phyloP scores from a whole-genome alignment of 768 basidiomycete species.

The Gloeophyllum trabeum region DNA sequence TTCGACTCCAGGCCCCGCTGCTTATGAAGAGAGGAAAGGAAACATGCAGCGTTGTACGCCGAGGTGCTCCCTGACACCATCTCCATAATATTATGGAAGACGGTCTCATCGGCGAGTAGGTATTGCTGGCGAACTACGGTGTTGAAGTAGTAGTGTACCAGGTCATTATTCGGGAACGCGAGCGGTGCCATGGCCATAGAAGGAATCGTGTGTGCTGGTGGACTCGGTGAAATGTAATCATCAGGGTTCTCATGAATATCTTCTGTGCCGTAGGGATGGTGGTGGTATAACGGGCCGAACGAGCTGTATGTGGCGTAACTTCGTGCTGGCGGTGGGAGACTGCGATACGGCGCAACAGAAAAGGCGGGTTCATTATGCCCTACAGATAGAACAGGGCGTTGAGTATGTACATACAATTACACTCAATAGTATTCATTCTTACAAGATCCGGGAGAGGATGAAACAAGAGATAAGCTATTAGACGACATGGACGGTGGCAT shows the following conservation, averaged over 20 bases:
- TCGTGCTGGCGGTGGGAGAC: not conserved
- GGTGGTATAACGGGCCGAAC: not conserved
- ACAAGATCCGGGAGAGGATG: not conserved
- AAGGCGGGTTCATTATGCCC: not conserved
- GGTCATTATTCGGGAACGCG: slow-evolving; percentile 11
- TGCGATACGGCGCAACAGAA: too few species aligned
- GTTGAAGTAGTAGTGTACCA: slow-evolving; percentile 39
- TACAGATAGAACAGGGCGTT: not conserved
- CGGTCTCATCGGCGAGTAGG: slow-evolving; percentile 44
- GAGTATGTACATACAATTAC: not conserved
- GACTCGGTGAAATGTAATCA: too few species aligned
- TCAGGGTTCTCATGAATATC: too few species aligned
- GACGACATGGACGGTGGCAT: not conserved
- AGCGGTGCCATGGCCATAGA: too few species aligned
- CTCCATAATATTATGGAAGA: slow-evolving; percentile 35
- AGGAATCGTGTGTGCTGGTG: too few species aligned
- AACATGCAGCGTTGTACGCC: slow-evolving; percentile 46
- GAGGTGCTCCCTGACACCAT: slow-evolving; percentile 32
- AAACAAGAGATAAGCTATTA: not conserved
- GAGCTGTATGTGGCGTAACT: not conserved
- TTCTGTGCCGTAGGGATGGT: not conserved
- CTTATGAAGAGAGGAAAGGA: slow-evolving; percentile 52
- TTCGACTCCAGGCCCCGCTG: slow-evolving; percentile 13
- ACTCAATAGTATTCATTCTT: not conserved
- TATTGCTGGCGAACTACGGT: slow-evolving; percentile 62